Percentiles rank a stretch among this genome's conserved stretches.
Evolutionary conservation across 768 basidiomycete species (phyloP).

Genomic region (Candolleomyces eurysporus): DNA sequence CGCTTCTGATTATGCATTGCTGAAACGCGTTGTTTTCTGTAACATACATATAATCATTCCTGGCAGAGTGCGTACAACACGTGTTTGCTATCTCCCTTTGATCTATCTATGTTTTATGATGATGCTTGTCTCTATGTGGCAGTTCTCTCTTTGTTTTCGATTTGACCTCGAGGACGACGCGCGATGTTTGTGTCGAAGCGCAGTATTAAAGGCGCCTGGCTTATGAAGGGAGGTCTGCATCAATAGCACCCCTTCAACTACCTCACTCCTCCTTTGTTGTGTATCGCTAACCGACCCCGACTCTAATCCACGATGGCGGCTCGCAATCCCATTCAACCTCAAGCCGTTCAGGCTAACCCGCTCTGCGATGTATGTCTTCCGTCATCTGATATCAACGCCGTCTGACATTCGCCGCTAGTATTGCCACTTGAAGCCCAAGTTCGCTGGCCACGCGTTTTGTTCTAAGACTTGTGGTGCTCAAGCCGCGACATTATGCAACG

Average conservation of each 20-base stretch:
- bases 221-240: neutral
- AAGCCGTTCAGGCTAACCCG: slow-evolving; percentile 24
- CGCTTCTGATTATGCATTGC: neutral
- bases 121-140: slow-evolving; percentile 3
- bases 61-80: slow-evolving; percentile 20
- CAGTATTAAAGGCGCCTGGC: slow-evolving; percentile 14
- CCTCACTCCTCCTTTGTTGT: neutral
- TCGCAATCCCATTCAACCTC: slow-evolving; percentile 13
- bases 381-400: slow-evolving; percentile 7
- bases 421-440: slow-evolving; percentile 50
- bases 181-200: slow-evolving; percentile 8
- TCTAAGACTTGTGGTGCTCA: slow-evolving; percentile 55
- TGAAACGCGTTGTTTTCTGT: no score
- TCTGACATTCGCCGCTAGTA: slow-evolving; percentile 32
- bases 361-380: slow-evolving; percentile 38
- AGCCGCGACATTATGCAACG: slow-evolving; percentile 43
- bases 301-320: slow-evolving; percentile 22
- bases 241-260: slow-evolving; percentile 1
- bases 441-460: slow-evolving; percentile 44
- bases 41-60: no score
- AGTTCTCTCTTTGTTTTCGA: slow-evolving; percentile 17
- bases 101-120: slow-evolving; percentile 11
- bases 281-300: slow-evolving; percentile 12
- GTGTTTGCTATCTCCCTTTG: slow-evolving; percentile 18
- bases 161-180: slow-evolving; percentile 23